Evolutionary conservation across 768 basidiomycete genomes (phyloP).

Genomic region (Sarcodon aspratus): DNA sequence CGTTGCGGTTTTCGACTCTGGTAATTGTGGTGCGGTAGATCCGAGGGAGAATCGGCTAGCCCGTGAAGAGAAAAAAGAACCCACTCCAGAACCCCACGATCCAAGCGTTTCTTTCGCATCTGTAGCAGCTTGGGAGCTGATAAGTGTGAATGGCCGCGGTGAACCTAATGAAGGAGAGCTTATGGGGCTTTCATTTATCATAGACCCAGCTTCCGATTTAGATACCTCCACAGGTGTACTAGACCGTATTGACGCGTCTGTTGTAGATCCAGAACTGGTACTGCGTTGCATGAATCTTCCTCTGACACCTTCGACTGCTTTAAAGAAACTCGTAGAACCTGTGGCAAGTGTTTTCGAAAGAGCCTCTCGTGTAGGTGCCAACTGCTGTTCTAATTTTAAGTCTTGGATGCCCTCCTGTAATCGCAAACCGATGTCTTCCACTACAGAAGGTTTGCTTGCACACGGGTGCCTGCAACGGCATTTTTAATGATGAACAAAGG

Average conservation of each 20-base stretch:
- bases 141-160: constrained; percentile 10
- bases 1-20: too few relatives aligned
- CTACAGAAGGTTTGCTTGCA: constrained; percentile 79
- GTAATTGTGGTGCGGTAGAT: too few relatives aligned
- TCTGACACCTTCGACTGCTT: constrained; percentile 81
- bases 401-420: constrained; percentile 93
- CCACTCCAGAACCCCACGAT: constrained; percentile 33
- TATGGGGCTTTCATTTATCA: neutral
- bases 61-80: constrained; percentile 34
- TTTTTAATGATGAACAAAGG: neutral
- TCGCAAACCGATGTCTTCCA: constrained; percentile 85
- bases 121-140: constrained; percentile 6
- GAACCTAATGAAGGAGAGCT: constrained; percentile 4
- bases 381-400: constrained; percentile 82
- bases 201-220: constrained; percentile 5
- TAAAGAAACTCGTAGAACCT: constrained; percentile 76
- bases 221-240: constrained; percentile 8
- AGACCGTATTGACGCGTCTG: constrained; percentile 1
- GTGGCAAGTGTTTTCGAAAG: constrained; percentile 63
- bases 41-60: constrained; percentile 23
- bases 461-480: constrained; percentile 68
- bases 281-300: constrained; percentile 51
- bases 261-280: constrained; percentile 2
- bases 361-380: constrained; percentile 89
- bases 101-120: constrained; percentile 23